Conservation (phyloP, 768 basidiomycete species). For the Lactifluus subvellereus region DNA sequence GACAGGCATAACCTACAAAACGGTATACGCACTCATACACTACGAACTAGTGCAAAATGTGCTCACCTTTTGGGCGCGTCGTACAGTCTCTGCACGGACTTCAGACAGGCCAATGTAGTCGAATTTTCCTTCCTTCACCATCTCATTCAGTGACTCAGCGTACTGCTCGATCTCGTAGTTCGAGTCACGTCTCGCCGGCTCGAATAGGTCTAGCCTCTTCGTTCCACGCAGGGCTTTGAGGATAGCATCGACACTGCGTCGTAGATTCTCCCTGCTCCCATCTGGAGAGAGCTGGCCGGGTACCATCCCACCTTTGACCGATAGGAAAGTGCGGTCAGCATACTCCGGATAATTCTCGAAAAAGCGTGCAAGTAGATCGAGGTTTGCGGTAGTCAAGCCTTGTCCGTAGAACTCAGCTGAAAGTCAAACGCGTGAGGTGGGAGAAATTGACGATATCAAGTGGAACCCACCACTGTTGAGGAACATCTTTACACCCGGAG, state of each 20-base stretch:
- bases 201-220: constrained; percentile 56
- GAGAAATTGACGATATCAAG: neutral
- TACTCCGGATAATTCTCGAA: constrained; percentile 42
- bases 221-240: constrained; percentile 42
- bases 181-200: constrained; percentile 45
- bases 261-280: constrained; percentile 38
- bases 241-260: constrained; percentile 41
- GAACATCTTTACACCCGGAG: constrained; percentile 43
- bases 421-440: neutral
- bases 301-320: constrained; percentile 38
- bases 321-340: constrained; percentile 43
- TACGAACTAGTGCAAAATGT: neutral
- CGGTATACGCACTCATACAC: neutral
- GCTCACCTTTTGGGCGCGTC: constrained; percentile 30
- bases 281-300: constrained; percentile 20
- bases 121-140: constrained; percentile 52
- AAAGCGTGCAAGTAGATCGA: constrained; percentile 45
- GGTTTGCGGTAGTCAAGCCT: constrained; percentile 38
- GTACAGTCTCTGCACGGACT: constrained; percentile 43
- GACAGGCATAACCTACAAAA: constrained; percentile 46
- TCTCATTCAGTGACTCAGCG: constrained; percentile 37
- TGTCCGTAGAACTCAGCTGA: constrained; percentile 54
- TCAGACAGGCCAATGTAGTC: constrained; percentile 57
- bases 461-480: constrained; percentile 43
- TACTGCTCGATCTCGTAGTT: constrained; percentile 43